Percentiles rank a stretch among this genome's conserved stretches.
phyloP scores from a whole-genome alignment of 2,329 filamentous ascomycete genomes.

The Tolypocladium endophyticum region DNA sequence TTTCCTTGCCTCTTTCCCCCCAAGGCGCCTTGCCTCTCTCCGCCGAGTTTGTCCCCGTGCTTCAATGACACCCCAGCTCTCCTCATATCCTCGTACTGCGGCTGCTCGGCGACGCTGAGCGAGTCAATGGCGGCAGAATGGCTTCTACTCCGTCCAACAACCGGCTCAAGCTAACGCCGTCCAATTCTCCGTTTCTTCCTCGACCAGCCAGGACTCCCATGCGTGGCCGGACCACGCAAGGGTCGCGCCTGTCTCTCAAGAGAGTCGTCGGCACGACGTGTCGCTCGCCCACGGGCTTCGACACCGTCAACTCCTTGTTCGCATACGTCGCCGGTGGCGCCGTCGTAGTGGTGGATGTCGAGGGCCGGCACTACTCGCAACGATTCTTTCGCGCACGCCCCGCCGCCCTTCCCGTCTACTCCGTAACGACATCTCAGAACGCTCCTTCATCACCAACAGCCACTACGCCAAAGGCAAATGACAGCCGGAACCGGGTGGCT shows the following conservation, averaged over 20 bases:
- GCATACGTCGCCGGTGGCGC: conserved; percentile 89
- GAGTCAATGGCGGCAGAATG: conserved; percentile 47
- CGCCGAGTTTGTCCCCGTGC: not conserved
- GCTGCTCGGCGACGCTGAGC: not conserved
- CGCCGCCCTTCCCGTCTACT: conserved; percentile 56
- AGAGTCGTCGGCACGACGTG: conserved; percentile 89
- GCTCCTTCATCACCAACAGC: conserved; percentile 36
- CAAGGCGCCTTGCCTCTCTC: not conserved
- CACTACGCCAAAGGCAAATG: conserved; percentile 51
- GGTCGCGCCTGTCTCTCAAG: conserved; percentile 60
- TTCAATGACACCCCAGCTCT: conserved; percentile 7
- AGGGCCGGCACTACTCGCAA: conserved; percentile 58
- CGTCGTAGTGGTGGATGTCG: conserved; percentile 77
- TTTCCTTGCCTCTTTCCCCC: not conserved
- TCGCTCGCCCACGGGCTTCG: conserved; percentile 74
- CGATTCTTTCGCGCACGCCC: conserved; percentile 87
- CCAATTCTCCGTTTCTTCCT: conserved; percentile 60
- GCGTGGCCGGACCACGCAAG: conserved; percentile 35
- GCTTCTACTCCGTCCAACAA: conserved; percentile 45
- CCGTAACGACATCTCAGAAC: conserved; percentile 42
- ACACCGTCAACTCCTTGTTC: conserved; percentile 67
- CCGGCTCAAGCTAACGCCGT: conserved; percentile 61
- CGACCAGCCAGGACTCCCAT: conserved; percentile 54
- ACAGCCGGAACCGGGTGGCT: conserved; percentile 48
- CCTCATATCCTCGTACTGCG: not conserved